These are phyloP conservation scores for Neocucurbitaria cava DNA, from an alignment of 2,329 filamentous ascomycete genomes.

Conservation along the genomic window DNA sequence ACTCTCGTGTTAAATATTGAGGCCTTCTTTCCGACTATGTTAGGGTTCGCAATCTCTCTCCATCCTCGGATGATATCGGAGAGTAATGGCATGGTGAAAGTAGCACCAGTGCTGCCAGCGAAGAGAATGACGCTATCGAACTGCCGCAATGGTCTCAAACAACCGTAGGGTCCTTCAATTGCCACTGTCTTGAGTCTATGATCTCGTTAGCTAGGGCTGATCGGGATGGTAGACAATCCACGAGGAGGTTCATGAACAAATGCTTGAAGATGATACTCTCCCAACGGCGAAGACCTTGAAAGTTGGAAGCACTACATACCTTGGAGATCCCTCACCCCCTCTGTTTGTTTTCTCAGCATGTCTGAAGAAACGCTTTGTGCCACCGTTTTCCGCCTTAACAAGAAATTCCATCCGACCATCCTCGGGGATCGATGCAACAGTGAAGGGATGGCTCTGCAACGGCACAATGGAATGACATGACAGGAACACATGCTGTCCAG, in stretches of 20 bases:
- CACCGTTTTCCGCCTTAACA: conserved; percentile 62
- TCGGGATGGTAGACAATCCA: too few relatives aligned
- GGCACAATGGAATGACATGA: conserved; percentile 64
- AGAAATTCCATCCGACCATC: conserved; percentile 65
- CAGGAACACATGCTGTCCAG: conserved; percentile 70
- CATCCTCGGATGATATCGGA: conserved; percentile 62
- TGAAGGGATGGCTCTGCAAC: conserved; percentile 70
- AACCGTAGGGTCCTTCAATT: conserved; percentile 63
- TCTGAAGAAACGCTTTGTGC: conserved; percentile 59
- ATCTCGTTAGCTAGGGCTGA: neutral
- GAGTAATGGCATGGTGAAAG: conserved; percentile 64
- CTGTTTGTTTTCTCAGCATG: conserved; percentile 56
- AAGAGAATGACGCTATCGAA: conserved; percentile 68
- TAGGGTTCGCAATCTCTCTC: conserved; percentile 38
- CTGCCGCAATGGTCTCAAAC: conserved; percentile 60
- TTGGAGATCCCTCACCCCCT: conserved; percentile 10
- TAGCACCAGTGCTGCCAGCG: conserved; percentile 66
- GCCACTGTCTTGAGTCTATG: conserved; percentile 48
- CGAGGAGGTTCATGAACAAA: too few relatives aligned
- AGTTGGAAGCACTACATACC: conserved; percentile 15
- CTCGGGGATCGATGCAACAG: conserved; percentile 63
- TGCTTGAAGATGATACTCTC: too few relatives aligned
- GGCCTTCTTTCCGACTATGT: neutral
- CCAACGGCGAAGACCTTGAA: neutral
- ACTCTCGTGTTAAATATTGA: conserved; percentile 27